Percentiles rank a stretch among this genome's conserved stretches.
These are phyloP conservation scores for Trichosporon sp. DNA, from an alignment of 1,284 basidiomycete species.

Conservation along the genomic window DNA sequence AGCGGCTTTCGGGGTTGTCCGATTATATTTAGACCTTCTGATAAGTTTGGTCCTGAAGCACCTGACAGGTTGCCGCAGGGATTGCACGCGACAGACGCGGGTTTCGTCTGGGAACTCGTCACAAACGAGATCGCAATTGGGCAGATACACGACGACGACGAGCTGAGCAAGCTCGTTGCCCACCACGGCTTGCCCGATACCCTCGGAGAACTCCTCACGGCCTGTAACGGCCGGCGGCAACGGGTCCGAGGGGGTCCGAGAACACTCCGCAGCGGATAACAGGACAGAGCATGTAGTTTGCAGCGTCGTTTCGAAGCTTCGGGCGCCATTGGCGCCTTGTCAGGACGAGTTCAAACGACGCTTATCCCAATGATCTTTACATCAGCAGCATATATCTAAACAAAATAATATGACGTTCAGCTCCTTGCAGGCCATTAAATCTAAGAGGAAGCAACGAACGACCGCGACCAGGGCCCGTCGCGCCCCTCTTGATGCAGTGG, in stretches of 20 bases:
- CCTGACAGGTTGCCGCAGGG: neutral
- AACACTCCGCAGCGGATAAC: neutral
- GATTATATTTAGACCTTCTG: slow-evolving; percentile 12
- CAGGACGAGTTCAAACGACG: neutral
- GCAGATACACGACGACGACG: neutral
- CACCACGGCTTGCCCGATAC: slow-evolving; percentile 9
- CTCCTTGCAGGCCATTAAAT: no score
- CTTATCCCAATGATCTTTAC: neutral
- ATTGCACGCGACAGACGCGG: neutral
- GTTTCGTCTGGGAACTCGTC: neutral
- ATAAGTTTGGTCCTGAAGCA: neutral
- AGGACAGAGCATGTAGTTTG: neutral
- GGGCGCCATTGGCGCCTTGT: neutral
- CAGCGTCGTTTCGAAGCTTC: neutral
- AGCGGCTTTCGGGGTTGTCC: neutral
- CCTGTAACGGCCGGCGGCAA: neutral
- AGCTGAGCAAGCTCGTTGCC: neutral
- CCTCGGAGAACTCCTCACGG: neutral
- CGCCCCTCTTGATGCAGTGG: no score
- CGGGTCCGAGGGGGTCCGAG: neutral
- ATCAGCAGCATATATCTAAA: neutral
- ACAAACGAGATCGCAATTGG: neutral
- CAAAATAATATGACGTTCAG: no score
- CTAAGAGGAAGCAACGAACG: no score
- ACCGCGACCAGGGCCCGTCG: no score